These are phyloP conservation scores for Tuber indicum DNA, from an alignment of 495 filamentous ascomycete species.

Conservation along the genomic window DNA sequence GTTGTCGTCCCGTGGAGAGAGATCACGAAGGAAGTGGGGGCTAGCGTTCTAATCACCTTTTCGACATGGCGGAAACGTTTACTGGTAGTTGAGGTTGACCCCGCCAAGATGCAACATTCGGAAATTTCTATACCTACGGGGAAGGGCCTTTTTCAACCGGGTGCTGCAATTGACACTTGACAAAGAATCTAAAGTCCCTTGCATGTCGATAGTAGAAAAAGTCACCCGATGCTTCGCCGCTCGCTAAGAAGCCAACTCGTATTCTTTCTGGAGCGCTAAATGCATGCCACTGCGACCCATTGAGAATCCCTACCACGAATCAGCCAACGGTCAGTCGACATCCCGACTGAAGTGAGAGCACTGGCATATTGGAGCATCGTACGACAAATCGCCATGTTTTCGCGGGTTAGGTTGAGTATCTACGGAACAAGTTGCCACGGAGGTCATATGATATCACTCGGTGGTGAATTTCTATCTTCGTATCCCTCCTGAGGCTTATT, in stretches of 20 bases:
- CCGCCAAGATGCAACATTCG: neutral
- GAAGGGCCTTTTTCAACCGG: neutral
- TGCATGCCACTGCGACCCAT: neutral
- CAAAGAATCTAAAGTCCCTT: neutral
- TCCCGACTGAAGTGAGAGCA: neutral
- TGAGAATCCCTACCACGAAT: neutral
- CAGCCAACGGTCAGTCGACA: neutral
- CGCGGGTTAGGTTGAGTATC: neutral
- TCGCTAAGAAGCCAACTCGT: neutral
- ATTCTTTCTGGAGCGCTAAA: neutral
- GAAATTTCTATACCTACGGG: neutral
- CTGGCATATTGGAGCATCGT: too few species aligned
- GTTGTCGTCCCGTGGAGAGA: neutral
- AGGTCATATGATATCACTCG: slow-evolving; percentile 4
- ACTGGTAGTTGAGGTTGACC: neutral
- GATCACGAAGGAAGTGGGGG: neutral
- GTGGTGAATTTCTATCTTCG: neutral
- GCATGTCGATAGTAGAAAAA: neutral
- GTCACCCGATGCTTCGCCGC: neutral
- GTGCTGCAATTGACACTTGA: neutral
- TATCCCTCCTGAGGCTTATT: neutral
- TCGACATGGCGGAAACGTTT: neutral
- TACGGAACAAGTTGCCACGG: neutral
- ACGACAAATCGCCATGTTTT: neutral
- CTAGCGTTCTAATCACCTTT: neutral